These are phyloP conservation scores for Salix koriyanagi DNA, from an alignment of 345 rosid genomes.

Conservation along the genomic window DNA sequence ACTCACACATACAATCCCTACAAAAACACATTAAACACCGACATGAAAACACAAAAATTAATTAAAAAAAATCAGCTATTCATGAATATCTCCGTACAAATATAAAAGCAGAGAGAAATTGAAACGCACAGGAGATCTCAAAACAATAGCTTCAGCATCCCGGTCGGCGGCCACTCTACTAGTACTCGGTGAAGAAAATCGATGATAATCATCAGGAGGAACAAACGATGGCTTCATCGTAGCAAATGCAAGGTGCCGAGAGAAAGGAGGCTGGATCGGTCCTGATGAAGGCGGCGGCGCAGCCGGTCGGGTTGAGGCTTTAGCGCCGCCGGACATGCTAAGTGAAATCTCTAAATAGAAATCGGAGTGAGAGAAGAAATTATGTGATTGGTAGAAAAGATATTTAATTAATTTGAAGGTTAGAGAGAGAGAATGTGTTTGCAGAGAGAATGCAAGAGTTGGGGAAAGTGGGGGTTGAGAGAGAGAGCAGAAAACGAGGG, in stretches of 20 bases:
- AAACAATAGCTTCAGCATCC: constrained; percentile 52
- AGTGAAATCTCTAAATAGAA: neutral
- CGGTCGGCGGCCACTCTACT: constrained; percentile 38
- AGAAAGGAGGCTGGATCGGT: constrained; percentile 62
- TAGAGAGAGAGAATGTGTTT: neutral
- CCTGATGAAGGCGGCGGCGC: constrained; percentile 17
- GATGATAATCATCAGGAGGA: constrained; percentile 63
- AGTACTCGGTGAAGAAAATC: constrained; percentile 40
- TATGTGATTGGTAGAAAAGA: neutral
- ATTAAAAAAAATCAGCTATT: constrained; percentile 1
- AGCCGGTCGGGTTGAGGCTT: constrained; percentile 39
- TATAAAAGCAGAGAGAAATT: neutral
- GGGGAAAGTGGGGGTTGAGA: constrained; percentile 10
- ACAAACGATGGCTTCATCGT: constrained; percentile 69
- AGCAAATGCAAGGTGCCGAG: constrained; percentile 71
- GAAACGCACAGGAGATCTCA: constrained; percentile 76
- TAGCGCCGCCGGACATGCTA: constrained; percentile 50
- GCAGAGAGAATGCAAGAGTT: neutral
- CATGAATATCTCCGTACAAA: neutral
- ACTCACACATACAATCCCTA: neutral
- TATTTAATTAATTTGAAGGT: neutral
- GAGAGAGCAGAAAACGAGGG: constrained; percentile 27
- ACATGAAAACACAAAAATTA: constrained; percentile 5
- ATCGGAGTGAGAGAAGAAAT: neutral
- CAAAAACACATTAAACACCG: neutral